phyloP scores from a whole-genome alignment of 768 basidiomycete species.

The Inosperma sp. region DNA sequence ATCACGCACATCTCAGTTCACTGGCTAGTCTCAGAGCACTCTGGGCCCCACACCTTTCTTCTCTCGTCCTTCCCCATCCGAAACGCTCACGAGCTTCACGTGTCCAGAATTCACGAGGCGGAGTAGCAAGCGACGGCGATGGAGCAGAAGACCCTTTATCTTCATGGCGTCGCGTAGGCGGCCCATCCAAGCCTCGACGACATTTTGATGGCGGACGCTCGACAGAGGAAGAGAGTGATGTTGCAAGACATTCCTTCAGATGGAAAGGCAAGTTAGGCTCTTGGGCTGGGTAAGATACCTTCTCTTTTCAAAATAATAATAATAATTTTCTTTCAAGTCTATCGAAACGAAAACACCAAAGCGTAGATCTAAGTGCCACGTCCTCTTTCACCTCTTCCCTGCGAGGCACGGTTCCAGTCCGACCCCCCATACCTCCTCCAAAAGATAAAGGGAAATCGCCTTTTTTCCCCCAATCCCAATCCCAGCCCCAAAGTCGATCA shows the following conservation, averaged over 20 bases:
- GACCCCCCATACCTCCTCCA: neutral
- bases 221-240: conserved; percentile 46
- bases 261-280: conserved; percentile 45
- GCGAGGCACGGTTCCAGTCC: conserved; percentile 4
- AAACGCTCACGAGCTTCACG: conserved; percentile 23
- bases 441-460: no score
- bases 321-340: conserved; percentile 15
- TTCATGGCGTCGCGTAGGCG: conserved; percentile 9
- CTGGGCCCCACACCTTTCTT: no score
- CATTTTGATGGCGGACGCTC: conserved; percentile 32
- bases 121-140: conserved; percentile 41
- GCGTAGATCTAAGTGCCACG: conserved; percentile 21
- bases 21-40: no score
- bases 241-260: conserved; percentile 10
- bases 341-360: conserved; percentile 22
- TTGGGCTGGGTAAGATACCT: conserved; percentile 39
- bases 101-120: conserved; percentile 21
- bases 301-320: neutral
- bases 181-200: conserved; percentile 1
- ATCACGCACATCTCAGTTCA: no score
- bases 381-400: conserved; percentile 10
- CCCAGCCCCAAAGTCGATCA: no score
- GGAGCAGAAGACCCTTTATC: conserved; percentile 22
- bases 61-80: no score
- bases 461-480: no score